A percentile compares a stretch with the other conserved stretches of the same genome.
Evolutionary conservation across 371 early-diverging fungal species (phyloP).

Genomic region (Parasitella parasitica): DNA sequence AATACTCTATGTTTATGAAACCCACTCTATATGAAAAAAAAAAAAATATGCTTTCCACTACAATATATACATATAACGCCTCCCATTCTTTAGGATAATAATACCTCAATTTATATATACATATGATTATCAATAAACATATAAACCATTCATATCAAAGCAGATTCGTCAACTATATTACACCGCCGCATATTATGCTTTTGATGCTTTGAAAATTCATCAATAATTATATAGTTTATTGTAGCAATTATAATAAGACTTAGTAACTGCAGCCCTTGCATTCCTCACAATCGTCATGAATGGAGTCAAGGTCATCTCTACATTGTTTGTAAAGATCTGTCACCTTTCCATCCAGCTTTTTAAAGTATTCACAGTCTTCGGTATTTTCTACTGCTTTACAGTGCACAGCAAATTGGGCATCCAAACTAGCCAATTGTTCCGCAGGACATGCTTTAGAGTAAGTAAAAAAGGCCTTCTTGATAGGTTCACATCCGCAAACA

Average conservation of each 20-base stretch:
- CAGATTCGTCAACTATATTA: too few species aligned
- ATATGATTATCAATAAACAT: too few species aligned
- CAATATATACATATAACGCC: too few species aligned
- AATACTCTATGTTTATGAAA: too few species aligned
- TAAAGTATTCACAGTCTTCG: slow-evolving; percentile 17
- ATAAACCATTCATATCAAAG: too few species aligned
- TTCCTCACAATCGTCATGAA: slow-evolving; percentile 15
- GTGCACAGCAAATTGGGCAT: neutral
- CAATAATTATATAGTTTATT: neutral
- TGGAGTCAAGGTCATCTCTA: slow-evolving; percentile 9
- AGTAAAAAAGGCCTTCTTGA: neutral
- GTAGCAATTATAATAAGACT: neutral
- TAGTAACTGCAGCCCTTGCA: neutral
- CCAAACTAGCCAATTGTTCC: neutral
- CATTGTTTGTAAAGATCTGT: slow-evolving; percentile 8
- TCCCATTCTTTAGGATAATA: too few species aligned
- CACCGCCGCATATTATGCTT: too few species aligned
- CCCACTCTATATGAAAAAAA: too few species aligned
- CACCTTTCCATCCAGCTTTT: neutral
- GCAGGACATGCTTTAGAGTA: neutral
- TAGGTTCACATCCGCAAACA: neutral
- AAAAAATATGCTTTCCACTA: too few species aligned
- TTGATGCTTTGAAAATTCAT: too few species aligned
- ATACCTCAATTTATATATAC: too few species aligned
- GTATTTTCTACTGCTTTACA: slow-evolving; percentile 6